Evolutionary conservation across 2,329 filamentous ascomycete species (phyloP).

Genomic region (Diaporthe vaccinii): DNA sequence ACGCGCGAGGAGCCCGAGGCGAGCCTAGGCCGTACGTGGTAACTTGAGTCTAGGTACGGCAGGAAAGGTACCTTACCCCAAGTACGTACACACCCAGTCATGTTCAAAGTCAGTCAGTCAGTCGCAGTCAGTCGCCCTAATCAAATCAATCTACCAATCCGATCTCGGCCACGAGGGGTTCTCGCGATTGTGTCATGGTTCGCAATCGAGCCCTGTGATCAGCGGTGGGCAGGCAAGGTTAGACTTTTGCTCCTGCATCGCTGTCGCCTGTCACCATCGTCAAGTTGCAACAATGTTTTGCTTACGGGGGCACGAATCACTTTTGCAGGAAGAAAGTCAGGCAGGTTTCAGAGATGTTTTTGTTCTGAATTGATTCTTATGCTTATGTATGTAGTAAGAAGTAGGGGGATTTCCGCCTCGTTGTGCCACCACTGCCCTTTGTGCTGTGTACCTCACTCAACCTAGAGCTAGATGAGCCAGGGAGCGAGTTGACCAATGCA

Average conservation of each 20-base stretch:
- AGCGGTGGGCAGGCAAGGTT: slow-evolving; percentile 22
- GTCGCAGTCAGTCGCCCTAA: neutral
- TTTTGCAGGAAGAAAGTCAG: neutral
- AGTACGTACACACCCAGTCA: slow-evolving; percentile 10
- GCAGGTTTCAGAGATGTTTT: slow-evolving; percentile 16
- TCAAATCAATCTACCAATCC: slow-evolving; percentile 1
- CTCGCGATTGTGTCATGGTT: slow-evolving; percentile 21
- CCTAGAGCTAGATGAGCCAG: slow-evolving; percentile 34
- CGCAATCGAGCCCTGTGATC: slow-evolving; percentile 15
- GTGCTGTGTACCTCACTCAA: slow-evolving; percentile 25
- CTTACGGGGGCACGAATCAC: neutral
- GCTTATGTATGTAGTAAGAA: slow-evolving; percentile 24
- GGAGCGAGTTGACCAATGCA: slow-evolving; percentile 26
- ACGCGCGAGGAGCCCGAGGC: slow-evolving; percentile 22
- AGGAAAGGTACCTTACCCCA: neutral
- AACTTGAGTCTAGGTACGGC: neutral
- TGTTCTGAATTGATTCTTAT: slow-evolving; percentile 11
- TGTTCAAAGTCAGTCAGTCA: slow-evolving; percentile 3
- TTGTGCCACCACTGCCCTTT: slow-evolving; percentile 13
- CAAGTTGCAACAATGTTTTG: neutral
- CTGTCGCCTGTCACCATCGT: neutral
- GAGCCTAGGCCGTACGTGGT: slow-evolving; percentile 9
- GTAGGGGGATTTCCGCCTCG: slow-evolving; percentile 1
- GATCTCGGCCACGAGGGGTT: slow-evolving; percentile 19
- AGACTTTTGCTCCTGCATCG: slow-evolving; percentile 9